These are phyloP conservation scores for Lantana camara DNA, from an alignment of 257 asterid species.

Conservation along the genomic window DNA sequence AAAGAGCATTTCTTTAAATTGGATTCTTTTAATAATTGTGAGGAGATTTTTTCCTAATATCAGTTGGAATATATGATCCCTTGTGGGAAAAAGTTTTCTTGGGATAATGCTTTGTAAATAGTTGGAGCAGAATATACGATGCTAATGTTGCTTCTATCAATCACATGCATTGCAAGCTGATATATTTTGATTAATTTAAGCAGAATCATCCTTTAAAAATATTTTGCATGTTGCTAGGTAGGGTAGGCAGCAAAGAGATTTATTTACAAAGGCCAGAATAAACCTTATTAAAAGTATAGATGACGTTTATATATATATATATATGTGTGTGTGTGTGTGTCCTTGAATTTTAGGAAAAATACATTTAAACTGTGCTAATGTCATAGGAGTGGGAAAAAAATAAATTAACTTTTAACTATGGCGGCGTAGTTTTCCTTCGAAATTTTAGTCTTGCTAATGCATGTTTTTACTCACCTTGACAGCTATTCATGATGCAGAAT, in stretches of 20 bases:
- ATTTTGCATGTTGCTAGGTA: too few relatives aligned
- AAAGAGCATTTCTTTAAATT: slow-evolving; percentile 6
- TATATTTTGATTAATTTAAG: neutral
- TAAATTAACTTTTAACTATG: too few relatives aligned
- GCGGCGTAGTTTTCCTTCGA: neutral
- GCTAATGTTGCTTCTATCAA: neutral
- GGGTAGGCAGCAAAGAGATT: too few relatives aligned
- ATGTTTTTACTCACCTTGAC: slow-evolving; percentile 39
- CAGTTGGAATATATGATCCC: slow-evolving; percentile 12
- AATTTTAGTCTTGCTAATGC: slow-evolving; percentile 28
- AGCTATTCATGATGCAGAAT: slow-evolving; percentile 63
- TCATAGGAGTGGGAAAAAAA: too few relatives aligned
- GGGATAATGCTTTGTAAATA: slow-evolving; percentile 21
- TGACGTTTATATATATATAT: too few relatives aligned
- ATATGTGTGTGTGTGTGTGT: too few relatives aligned
- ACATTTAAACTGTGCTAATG: too few relatives aligned
- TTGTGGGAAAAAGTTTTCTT: slow-evolving; percentile 4
- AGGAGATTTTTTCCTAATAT: slow-evolving; percentile 11
- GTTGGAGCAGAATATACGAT: slow-evolving; percentile 18
- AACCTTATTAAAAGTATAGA: too few relatives aligned
- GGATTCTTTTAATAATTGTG: slow-evolving; percentile 18
- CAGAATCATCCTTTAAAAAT: neutral
- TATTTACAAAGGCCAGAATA: too few relatives aligned
- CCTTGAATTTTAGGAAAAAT: too few relatives aligned
- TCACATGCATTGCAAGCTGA: neutral